Base-by-base conservation (phyloP, 176 grass and related monocot genomes). In the Secale cereale region DNA sequence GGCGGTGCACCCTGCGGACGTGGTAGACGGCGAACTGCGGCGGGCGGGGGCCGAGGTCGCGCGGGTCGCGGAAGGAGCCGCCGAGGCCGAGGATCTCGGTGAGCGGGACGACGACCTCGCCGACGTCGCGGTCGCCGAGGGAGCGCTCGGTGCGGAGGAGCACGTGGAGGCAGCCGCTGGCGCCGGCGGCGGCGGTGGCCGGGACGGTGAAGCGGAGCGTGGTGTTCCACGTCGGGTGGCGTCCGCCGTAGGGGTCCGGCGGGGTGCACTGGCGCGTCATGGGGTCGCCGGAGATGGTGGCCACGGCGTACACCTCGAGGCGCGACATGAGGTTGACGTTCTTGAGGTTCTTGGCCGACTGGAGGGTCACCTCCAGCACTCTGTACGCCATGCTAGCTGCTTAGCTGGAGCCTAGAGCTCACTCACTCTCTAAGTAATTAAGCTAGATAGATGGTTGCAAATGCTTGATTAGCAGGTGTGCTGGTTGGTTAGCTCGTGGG, bases 81-180 rank as follows among this genome's bases (percentile, higher is more conserved):
- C 61, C 81, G 48, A 52, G 48, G 64, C 74, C 66, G 48, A 89
- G 37, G 65, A 94, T 40, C 6, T 91, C 89, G 25, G 66, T 12
- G 6, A 94, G 81, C 35, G 89, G 92, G 29, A 91, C 36, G 84
- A 74, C 77, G 86, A 94, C 86, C 83, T 89, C 89, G 45, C 95
- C 95, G 39, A 97, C 78, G 59, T 97, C 86, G 65, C 90, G 88
- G 87, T 97, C 92, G 63, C 90, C 90, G 43, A 88, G 65, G 35
- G 83, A 33, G 60, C 90, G 90, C 64, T 93, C 87, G 11, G 92
- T 57, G 80, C 95, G 95, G 69, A 97, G 86, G 62, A 92, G 64
- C 10, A 97, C 70, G 82, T 89, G 86, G 41, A 97, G 86, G 81
- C 76, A 89, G 29, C 54, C 69, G n/a, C 29, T 74, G 71, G 23